Percentiles rank a stretch among this genome's conserved stretches.
Conservation (phyloP, 2,329 filamentous ascomycete genomes). For the Onygenales sp. region DNA sequence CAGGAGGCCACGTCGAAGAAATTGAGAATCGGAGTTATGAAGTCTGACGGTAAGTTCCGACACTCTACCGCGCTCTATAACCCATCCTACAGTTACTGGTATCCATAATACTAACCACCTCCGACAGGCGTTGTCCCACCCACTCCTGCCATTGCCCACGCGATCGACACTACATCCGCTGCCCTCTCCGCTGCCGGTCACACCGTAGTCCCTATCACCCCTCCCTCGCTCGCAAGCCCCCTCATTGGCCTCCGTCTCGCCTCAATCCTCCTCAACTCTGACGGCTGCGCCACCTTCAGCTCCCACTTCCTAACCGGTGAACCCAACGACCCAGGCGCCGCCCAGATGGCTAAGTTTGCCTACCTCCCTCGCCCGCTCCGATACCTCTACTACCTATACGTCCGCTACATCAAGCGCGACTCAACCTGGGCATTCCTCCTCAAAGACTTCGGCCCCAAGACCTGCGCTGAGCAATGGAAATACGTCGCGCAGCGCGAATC, state of each 20-base stretch:
- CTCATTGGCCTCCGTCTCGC: slow-evolving; percentile 69
- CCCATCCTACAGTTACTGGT: background rate
- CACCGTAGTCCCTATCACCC: slow-evolving; percentile 56
- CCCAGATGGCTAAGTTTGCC: slow-evolving; percentile 66
- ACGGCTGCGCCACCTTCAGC: slow-evolving; percentile 72
- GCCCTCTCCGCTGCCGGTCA: slow-evolving; percentile 66
- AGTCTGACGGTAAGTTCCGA: slow-evolving; percentile 51
- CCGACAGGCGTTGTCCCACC: slow-evolving; percentile 64
- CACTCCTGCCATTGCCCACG: slow-evolving; percentile 71
- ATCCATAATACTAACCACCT: background rate
- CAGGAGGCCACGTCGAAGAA: slow-evolving; percentile 52
- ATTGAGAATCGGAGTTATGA: slow-evolving; percentile 66
- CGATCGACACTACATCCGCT: slow-evolving; percentile 58
- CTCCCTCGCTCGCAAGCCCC: slow-evolving; percentile 64
- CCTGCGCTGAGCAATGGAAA: slow-evolving; percentile 70
- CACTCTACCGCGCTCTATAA: background rate
- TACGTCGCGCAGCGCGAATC: slow-evolving; percentile 67
- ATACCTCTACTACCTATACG: slow-evolving; percentile 80
- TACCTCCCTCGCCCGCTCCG: slow-evolving; percentile 63
- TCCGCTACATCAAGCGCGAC: slow-evolving; percentile 73
- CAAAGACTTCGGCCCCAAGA: slow-evolving; percentile 62
- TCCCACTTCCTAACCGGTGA: slow-evolving; percentile 69
- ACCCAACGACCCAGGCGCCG: slow-evolving; percentile 67
- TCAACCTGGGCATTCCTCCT: slow-evolving; percentile 69
- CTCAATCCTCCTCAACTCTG: slow-evolving; percentile 71